A percentile compares a stretch with the other conserved stretches of the same genome.
These are phyloP conservation scores for Curvularia lunata DNA, from an alignment of 2,329 filamentous ascomycete genomes.

Conservation along the genomic window DNA sequence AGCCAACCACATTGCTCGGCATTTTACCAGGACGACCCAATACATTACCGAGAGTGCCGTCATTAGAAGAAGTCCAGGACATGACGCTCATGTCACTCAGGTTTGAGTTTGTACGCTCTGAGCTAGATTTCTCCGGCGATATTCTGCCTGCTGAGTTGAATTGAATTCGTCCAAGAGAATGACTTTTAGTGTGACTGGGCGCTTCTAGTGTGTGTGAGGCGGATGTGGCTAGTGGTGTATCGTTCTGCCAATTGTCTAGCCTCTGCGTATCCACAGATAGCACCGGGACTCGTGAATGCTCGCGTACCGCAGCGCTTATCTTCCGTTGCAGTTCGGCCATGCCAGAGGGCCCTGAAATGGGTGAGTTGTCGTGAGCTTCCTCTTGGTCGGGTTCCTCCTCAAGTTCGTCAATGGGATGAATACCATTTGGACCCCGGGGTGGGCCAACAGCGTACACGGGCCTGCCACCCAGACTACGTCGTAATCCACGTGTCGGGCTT, in stretches of 20 bases:
- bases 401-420: conserved; percentile 68
- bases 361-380: conserved; percentile 23
- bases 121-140: conserved; percentile 57
- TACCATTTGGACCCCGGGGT: conserved; percentile 59
- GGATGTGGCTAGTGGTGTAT: conserved; percentile 31
- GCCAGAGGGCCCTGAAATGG: conserved; percentile 26
- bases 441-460: conserved; percentile 58
- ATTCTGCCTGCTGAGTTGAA: conserved; percentile 42
- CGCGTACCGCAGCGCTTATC: conserved; percentile 32
- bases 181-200: not conserved
- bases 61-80: conserved; percentile 51
- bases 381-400: conserved; percentile 59
- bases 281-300: conserved; percentile 45
- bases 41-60: conserved; percentile 53
- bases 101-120: conserved; percentile 61
- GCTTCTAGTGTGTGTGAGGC: conserved; percentile 32
- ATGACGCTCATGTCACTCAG: conserved; percentile 60
- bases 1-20: conserved; percentile 41
- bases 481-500: conserved; percentile 56
- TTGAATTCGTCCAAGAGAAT: conserved; percentile 21
- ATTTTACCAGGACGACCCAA: conserved; percentile 54
- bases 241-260: conserved; percentile 32
- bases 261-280: conserved; percentile 52
- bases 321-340: conserved; percentile 33
- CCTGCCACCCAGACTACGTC: conserved; percentile 48